Conservation (phyloP, 352 stramenopile genomes). For the Phytophthora melonis region DNA sequence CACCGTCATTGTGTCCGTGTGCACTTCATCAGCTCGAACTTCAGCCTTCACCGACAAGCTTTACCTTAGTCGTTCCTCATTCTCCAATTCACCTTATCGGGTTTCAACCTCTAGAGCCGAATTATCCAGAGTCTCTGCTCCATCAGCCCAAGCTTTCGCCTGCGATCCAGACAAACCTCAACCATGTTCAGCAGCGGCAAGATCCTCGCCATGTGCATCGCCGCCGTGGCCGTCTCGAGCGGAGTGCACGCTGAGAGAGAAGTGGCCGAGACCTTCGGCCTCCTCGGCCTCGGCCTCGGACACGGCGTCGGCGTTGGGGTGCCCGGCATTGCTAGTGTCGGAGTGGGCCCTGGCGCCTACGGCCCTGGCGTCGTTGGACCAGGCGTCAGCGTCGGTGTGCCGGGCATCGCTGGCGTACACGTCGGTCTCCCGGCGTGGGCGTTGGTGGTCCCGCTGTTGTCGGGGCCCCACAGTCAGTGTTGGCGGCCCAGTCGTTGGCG, state of each 20-base stretch:
- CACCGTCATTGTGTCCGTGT: too few species aligned
- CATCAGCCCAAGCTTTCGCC: neutral
- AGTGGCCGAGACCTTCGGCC: constrained; percentile 13
- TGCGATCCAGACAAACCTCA: neutral
- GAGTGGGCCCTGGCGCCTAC: neutral
- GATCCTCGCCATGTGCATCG: constrained; percentile 19
- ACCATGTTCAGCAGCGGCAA: constrained; percentile 22
- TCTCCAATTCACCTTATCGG: neutral
- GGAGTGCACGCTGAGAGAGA: constrained; percentile 1
- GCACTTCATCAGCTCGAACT: too few species aligned
- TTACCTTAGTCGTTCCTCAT: neutral
- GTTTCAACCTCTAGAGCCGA: neutral
- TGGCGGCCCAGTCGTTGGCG: neutral
- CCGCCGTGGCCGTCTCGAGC: constrained; percentile 4
- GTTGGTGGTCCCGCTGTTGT: neutral
- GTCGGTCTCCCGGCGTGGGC: constrained; percentile 2
- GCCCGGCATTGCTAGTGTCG: constrained; percentile 11
- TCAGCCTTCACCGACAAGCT: too few species aligned
- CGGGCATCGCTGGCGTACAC: neutral
- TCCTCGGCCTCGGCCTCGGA: constrained; percentile 3
- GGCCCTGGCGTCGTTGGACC: neutral
- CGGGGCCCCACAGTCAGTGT: neutral
- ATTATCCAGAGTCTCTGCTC: neutral
- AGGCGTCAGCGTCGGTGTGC: constrained; percentile 6
- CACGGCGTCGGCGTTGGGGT: constrained; percentile 14